These are phyloP conservation scores for Solanum ossicruentum DNA, from an alignment of 257 asterid species.

Conservation along the genomic window DNA sequence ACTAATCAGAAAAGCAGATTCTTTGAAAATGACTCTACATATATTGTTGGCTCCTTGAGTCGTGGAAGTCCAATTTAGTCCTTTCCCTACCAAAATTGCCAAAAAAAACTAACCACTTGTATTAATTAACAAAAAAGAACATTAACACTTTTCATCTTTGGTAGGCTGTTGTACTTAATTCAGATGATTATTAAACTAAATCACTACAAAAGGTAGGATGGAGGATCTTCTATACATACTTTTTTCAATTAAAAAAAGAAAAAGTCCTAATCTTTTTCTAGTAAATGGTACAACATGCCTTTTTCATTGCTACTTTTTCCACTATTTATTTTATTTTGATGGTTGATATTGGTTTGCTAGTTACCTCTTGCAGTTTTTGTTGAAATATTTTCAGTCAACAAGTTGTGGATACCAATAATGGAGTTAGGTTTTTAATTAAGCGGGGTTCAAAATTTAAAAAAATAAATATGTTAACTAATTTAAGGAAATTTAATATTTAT, in stretches of 20 bases:
- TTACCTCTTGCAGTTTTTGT: background rate
- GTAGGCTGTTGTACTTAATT: background rate
- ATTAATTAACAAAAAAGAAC: background rate
- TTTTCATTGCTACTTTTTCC: background rate
- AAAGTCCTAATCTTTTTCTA: background rate
- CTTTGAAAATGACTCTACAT: slow-evolving; percentile 12
- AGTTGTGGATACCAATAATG: no score
- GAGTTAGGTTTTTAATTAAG: no score
- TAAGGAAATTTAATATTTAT: no score
- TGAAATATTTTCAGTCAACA: background rate
- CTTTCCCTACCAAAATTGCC: slow-evolving; percentile 13
- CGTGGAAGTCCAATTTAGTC: slow-evolving; percentile 22
- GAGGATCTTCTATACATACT: background rate
- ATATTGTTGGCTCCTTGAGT: slow-evolving; percentile 39
- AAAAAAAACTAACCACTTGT: background rate
- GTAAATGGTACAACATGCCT: background rate
- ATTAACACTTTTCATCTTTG: background rate
- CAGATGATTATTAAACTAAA: background rate
- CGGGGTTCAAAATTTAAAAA: no score
- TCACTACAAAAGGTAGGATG: background rate
- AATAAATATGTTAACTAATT: no score
- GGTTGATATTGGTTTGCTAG: background rate
- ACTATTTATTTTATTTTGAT: background rate
- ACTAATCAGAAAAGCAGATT: slow-evolving; percentile 11
- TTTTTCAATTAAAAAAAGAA: background rate